phyloP scores from a whole-genome alignment of 2,329 filamentous ascomycete genomes.

The Hymenotorrendiella dingleyae region DNA sequence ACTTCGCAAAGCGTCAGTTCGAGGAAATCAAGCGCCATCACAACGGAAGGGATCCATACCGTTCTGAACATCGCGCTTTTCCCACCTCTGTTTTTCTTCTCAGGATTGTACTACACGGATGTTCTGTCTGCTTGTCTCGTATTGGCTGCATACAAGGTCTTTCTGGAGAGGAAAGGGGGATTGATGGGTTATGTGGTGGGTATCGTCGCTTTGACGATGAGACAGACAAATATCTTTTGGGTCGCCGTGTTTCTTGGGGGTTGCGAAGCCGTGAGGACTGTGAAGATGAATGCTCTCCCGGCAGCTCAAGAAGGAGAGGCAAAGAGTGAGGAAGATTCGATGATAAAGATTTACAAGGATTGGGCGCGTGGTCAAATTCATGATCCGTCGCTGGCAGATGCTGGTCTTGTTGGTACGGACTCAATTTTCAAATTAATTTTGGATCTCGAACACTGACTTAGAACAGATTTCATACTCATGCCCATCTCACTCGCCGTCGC shows the following conservation, averaged over 20 bases:
- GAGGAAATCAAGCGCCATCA: conserved; percentile 4
- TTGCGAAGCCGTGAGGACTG: conserved; percentile 46
- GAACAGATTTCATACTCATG: conserved; percentile 48
- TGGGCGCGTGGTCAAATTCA: conserved; percentile 47
- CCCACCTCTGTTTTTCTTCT: conserved; percentile 93
- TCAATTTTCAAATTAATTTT: not conserved
- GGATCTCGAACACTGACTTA: conserved; percentile 18
- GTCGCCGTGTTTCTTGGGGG: conserved; percentile 71
- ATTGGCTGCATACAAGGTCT: conserved; percentile 59
- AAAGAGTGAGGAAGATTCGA: conserved; percentile 8
- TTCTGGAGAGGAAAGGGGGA: conserved; percentile 34
- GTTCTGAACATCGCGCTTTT: conserved; percentile 80
- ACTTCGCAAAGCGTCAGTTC: conserved; percentile 1
- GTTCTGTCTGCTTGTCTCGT: conserved; percentile 74
- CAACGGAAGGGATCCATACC: conserved; percentile 41
- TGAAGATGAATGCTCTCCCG: conserved; percentile 37
- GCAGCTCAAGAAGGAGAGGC: conserved; percentile 5
- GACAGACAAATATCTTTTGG: conserved; percentile 98
- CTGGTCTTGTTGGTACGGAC: conserved; percentile 45
- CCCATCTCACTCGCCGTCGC: conserved; percentile 59
- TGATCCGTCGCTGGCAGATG: conserved; percentile 43
- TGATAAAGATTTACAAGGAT: conserved; percentile 9
- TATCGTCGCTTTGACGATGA: conserved; percentile 63
- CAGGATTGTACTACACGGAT: conserved; percentile 91
- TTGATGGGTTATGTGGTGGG: conserved; percentile 48